phyloP scores from a whole-genome alignment of 2,329 filamentous ascomycete species.

The Colletotrichum sp. region DNA sequence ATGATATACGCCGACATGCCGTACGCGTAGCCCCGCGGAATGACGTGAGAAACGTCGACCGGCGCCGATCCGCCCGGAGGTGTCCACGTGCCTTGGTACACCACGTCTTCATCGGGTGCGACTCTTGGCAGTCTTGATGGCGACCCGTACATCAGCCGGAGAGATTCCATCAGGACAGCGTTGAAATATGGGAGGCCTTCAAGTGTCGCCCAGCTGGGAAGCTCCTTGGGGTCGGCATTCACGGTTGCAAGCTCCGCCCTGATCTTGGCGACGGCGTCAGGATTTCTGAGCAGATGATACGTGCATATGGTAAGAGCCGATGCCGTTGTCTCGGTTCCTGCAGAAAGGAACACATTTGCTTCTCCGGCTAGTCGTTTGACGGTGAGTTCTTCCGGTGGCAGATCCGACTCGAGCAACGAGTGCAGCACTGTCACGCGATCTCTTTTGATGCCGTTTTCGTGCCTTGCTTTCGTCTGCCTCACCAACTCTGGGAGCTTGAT shows the following conservation, averaged over 20 bases:
- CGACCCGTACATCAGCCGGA: constrained; percentile 46
- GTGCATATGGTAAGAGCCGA: not conserved
- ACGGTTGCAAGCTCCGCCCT: not conserved
- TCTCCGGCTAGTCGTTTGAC: constrained; percentile 39
- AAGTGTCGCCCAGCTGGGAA: constrained; percentile 26
- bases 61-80: not conserved
- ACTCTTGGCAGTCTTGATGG: constrained; percentile 31
- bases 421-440: constrained; percentile 29
- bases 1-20: constrained; percentile 13
- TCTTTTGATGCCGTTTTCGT: not conserved
- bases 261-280: not conserved
- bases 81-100: constrained; percentile 29
- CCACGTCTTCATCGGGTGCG: constrained; percentile 32
- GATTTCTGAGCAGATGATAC: not conserved
- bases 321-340: constrained; percentile 39
- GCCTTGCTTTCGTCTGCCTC: not conserved
- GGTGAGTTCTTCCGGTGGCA: constrained; percentile 41
- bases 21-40: constrained; percentile 29
- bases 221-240: not conserved
- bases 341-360: constrained; percentile 38
- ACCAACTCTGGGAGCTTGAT: not conserved
- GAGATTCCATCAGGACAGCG: constrained; percentile 40
- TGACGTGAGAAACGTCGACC: constrained; percentile 25
- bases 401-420: constrained; percentile 30
- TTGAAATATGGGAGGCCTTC: constrained; percentile 42